Evolutionary conservation across 768 basidiomycete genomes (phyloP), one percentile per base, ranked within the genome.

Genomic region (Tephrocybe sp.): DNA sequence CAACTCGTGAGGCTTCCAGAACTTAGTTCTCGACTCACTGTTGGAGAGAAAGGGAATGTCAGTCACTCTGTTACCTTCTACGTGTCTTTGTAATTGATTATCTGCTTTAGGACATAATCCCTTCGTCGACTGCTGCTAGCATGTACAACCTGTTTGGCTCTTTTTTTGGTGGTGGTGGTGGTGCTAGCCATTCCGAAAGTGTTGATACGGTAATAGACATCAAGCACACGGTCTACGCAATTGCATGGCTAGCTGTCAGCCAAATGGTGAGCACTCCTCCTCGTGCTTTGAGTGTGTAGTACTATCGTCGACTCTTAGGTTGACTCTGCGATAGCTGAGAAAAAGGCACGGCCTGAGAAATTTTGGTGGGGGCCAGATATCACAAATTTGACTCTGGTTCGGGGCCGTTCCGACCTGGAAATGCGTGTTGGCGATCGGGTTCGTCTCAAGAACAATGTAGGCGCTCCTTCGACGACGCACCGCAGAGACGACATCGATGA

Each of bases 201-300:
- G 67, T 70, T 12, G 87, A 89, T 51, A 84, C 82, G 1, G 86
- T 92, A 24, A 71, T 93, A 28, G 76, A 79, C 19, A 78, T 92
- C 22, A 82, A 78, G 53, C 91, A 90, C 50, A 87, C 82, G 13
- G 85, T 88, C 32, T 79, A 92, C 53, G 89, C 87, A 12, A 71
- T 96, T 38, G 79, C 84, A 40, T 96, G 93, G 93, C 74, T 93
- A 4, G 93, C 91, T 16, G 70, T 96, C 45, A 93, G 92, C 54
- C 93, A 96, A 73, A 77, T 80, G 45, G 92, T 91, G 61, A 47
- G 83, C 63, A 25, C 12, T 41, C 24, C 24, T 59, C 35, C 22
- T 21, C n/a, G 18, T 34, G 35, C 27, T 30, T 13, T 30, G 37
- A 44, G 32, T 27, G 1, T 44, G 18, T 11, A 30, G 16, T 44